Evolutionary conservation across 2,329 filamentous ascomycete species (phyloP), one percentile per base, ranked within the genome.

Genomic region (Xylaria hypoxylon): DNA sequence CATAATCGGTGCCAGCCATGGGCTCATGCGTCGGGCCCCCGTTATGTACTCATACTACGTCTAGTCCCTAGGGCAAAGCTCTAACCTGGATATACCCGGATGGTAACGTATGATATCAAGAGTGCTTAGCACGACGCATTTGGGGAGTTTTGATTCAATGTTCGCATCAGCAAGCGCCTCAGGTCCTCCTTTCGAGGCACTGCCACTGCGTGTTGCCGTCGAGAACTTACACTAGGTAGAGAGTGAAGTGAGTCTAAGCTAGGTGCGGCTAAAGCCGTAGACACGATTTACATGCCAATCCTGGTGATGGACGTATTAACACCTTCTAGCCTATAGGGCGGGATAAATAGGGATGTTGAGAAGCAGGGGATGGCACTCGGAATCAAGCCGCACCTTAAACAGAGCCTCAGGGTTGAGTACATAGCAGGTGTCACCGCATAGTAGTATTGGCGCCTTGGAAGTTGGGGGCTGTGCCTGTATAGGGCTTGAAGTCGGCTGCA

Each of bases 361-460:
- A 53, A 44, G 50, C 51, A 64, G 60, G 67, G 64, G 59, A 59
- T 50, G 40, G 28, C 50, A 62, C 45, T 58, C 47, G 56, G 45
- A 38, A 61, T 44, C 50, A 69, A 67, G 64, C 67, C 64, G 64
- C 64, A 64, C 64, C 45, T 61, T 61, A 62, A 62, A 59, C 59
- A 67, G 67, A 69, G 64, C 67, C 67, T 67, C 67, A 62, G 62
- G 51, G 44, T 64, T n/a, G 59, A 62, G 38, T 51, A 64, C 40
- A 50, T 42, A 52, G 52, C 44, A 62, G 56, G 67, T 68, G 56
- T 48, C 63, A 68, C 64, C 59, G 64, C 67, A 67, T 67, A 19
- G 67, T 68, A 67, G 63, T 57, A 63, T 66, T 55, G 59, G 63
- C 51, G 60, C 58, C 38, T 44, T 17, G 22, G 35, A 11, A 17